Evolutionary conservation across 805 yeast genomes (phyloP), one percentile per base, ranked within the genome.

Genomic region (Candida methanosorbosa): DNA sequence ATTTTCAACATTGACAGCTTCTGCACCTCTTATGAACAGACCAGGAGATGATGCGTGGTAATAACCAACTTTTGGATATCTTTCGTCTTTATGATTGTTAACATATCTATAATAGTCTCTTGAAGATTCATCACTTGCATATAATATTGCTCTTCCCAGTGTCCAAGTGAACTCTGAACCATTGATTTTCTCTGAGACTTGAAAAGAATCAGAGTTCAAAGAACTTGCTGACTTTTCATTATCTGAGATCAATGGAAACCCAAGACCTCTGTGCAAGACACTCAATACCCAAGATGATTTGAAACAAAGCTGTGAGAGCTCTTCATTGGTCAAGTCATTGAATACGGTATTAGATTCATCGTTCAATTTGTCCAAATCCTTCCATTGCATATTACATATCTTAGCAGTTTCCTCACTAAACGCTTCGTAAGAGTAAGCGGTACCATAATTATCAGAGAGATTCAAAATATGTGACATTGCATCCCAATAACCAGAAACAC

Each of bases 81-180:
- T 22, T 9, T 27, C 37, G 2, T 27, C 41, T 32, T 35, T 36
- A n/a, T 35, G 28, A 21, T 49, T 30, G 34, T 43, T 32, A 29
- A 33, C 48, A 46, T 61, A 48, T n/a, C 43, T 63, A 39, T 59
- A 61, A 45, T 47, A 67, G 4, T 46, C 55, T 64, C 71, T 38
- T 48, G 65, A 23, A 59, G 57, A 38, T 65, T 65, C 56, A 72
- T 83, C 51, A 64, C 75, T 40, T 4, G 81, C 72, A 48, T 80
- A 80, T 17, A 80, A 52, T 9, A 79, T 51, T 2, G 86, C 86
- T 50, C 50, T 68, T 62, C 98, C 98, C 20, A 92, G 54, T 0
- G 97, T 92, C 98, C 98, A 92, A 0, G 96, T 78, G 26, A 90
- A 66, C 43, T 87, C 97, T 2, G 73, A 70, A 1, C 92, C 95